Evolutionary conservation across 192 early-diverging fungal species (phyloP), one percentile per base, ranked within the genome.

Genomic region (Spinellus fusiger): DNA sequence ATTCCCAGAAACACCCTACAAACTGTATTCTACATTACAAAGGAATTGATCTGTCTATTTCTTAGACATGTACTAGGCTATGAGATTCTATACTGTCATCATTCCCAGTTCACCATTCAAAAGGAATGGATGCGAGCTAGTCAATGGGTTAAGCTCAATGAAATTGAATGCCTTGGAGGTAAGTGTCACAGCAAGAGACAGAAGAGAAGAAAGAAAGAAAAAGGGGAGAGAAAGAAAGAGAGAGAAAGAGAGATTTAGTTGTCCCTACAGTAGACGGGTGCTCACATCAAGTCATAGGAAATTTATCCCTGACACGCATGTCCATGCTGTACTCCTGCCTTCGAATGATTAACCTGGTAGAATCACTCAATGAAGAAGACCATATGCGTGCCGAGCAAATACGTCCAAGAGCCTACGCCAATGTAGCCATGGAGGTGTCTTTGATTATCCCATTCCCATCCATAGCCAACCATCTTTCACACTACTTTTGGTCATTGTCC

Each of bases 101-200:
- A 44, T 44, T 54, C 62, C 23, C 49, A 58, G 18, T 35, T 59
- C 33, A 35, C 32, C 10, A 47, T 34, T 8, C 53, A 62, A 18
- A 33, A 64, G 18, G 56, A 68, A 28, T 68, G 64, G 70, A 40
- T 47, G 0, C 64, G 47, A n/a, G 61, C 61, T 0, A 58, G 55
- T 15, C 62, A 57, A 40, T 73, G 71, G 71, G 64, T 73, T 26
- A 62, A 66, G 18, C 31, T 73, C 10, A 68, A 62, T 62, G 71
- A 73, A 57, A 35, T 63, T 12, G 66, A 73, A 52, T 67, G 65
- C 33, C 57, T 68, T 25, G 71, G 71, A 51, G 66, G 71, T 23
- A 64, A 55, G 18, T 44, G 18, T 44, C 40, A 44, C 18, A 37
- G 7, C 35, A 6, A 37, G 6, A 37, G n/a, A 37, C 35, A 37